Evolutionary conservation across 2,329 filamentous ascomycete species (phyloP).

Genomic region (Aspergillus hiratsukae): DNA sequence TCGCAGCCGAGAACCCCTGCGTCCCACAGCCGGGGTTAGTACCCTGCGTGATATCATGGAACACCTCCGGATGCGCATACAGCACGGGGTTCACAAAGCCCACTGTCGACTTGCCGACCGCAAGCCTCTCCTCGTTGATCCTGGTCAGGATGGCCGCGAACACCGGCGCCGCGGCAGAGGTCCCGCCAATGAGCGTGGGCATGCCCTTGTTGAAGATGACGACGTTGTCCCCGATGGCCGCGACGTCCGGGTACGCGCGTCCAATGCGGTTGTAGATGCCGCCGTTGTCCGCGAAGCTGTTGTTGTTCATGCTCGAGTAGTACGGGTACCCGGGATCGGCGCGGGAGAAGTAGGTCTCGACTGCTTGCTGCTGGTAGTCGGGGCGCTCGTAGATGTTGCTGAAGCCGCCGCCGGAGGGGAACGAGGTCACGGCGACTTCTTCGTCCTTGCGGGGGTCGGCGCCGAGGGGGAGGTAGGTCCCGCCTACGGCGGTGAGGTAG

Average conservation of each 20-base stretch:
- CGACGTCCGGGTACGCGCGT: constrained; percentile 33
- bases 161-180: constrained; percentile 49
- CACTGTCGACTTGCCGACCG: constrained; percentile 45
- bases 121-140: constrained; percentile 52
- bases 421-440: constrained; percentile 35
- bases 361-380: constrained; percentile 36
- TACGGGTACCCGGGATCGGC: constrained; percentile 23
- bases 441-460: constrained; percentile 25
- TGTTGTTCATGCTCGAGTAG: constrained; percentile 30
- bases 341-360: constrained; percentile 31
- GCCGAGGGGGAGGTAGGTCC: constrained; percentile 33
- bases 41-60: constrained; percentile 29
- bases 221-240: constrained; percentile 35
- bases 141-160: constrained; percentile 53
- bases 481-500: constrained; percentile 36
- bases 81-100: constrained; percentile 51
- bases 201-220: constrained; percentile 23
- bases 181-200: constrained; percentile 24
- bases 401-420: constrained; percentile 42
- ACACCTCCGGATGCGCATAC: constrained; percentile 27
- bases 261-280: constrained; percentile 34
- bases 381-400: constrained; percentile 39
- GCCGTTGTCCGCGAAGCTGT: constrained; percentile 22
- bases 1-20: constrained; percentile 22
- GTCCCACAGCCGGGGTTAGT: constrained; percentile 29